Percentiles rank a stretch among this genome's conserved stretches.
phyloP scores from a whole-genome alignment of 495 filamentous ascomycete species.

The Penicillium paradoxum region DNA sequence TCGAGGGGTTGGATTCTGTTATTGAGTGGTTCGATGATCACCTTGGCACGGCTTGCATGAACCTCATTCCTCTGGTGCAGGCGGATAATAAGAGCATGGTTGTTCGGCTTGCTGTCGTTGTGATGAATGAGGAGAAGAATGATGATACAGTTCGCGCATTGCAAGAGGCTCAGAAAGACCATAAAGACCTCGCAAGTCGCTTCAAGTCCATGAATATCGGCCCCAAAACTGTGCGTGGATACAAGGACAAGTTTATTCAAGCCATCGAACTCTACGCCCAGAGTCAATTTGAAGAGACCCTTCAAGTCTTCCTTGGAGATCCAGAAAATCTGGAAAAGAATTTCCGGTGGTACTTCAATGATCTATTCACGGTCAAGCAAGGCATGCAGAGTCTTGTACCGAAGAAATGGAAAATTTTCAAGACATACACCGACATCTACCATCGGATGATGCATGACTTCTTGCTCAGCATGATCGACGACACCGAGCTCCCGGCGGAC shows the following conservation, averaged over 20 bases:
- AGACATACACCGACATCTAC: conserved; percentile 83
- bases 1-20: conserved; percentile 77
- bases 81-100: conserved; percentile 82
- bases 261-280: conserved; percentile 70
- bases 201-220: conserved; percentile 94
- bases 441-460: conserved; percentile 94
- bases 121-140: conserved; percentile 93
- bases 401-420: conserved; percentile 95
- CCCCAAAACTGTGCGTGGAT: conserved; percentile 85
- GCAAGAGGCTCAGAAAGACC: conserved; percentile 90
- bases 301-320: conserved; percentile 72
- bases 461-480: conserved; percentile 72
- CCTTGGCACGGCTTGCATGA: conserved; percentile 79
- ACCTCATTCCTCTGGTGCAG: conserved; percentile 79
- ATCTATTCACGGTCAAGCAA: conserved; percentile 83
- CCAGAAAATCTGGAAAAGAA: conserved; percentile 78
- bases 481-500: conserved; percentile 67
- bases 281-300: conserved; percentile 67
- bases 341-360: conserved; percentile 94
- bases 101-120: conserved; percentile 82
- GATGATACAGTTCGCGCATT: conserved; percentile 85
- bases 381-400: conserved; percentile 88
- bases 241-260: conserved; percentile 90
- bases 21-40: conserved; percentile 95
- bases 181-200: conserved; percentile 84